Evolutionary conservation across 495 filamentous ascomycete species (phyloP).

Genomic region (Aspergillus campestris): DNA sequence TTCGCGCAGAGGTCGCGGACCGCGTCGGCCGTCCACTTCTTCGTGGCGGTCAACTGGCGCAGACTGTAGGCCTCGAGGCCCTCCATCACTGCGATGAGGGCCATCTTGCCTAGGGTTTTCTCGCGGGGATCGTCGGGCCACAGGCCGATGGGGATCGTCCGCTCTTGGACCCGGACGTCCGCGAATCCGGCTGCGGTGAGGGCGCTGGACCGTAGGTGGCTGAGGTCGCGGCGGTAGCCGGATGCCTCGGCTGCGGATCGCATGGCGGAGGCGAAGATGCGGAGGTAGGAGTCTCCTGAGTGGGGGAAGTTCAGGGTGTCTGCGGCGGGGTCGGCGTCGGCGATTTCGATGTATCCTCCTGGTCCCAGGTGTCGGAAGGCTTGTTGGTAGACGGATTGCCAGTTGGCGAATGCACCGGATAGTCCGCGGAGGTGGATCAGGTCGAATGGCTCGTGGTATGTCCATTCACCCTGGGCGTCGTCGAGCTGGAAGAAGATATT

Average conservation of each 20-base stretch:
- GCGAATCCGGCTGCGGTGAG: constrained; percentile 53
- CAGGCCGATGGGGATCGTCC: constrained; percentile 52
- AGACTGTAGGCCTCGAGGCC: constrained; percentile 55
- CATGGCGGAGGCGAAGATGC: constrained; percentile 29
- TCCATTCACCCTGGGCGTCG: constrained; percentile 52
- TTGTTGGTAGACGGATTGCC: constrained; percentile 52
- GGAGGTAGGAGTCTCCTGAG: constrained; percentile 25
- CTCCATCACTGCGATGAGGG: constrained; percentile 54
- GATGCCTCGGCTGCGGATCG: constrained; percentile 24
- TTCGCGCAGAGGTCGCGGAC: constrained; percentile 48
- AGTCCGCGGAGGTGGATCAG: constrained; percentile 58
- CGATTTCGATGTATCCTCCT: constrained; percentile 57
- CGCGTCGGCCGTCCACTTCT: constrained; percentile 47
- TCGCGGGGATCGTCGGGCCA: constrained; percentile 46
- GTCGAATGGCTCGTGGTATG: constrained; percentile 51
- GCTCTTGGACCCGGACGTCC: constrained; percentile 45
- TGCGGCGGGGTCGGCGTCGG: constrained; percentile 29
- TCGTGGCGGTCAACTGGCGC: constrained; percentile 50
- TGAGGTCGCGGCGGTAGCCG: constrained; percentile 35
- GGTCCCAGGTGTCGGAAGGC: constrained; percentile 51
- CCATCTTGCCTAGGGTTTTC: constrained; percentile 55
- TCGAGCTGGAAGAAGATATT: constrained; percentile 67
- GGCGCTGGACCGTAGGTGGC: constrained; percentile 44
- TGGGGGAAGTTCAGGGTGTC: constrained; percentile 18
- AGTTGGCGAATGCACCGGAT: constrained; percentile 54